phyloP scores from a whole-genome alignment of 805 yeast genomes.

The Pichia phayaonensis region DNA sequence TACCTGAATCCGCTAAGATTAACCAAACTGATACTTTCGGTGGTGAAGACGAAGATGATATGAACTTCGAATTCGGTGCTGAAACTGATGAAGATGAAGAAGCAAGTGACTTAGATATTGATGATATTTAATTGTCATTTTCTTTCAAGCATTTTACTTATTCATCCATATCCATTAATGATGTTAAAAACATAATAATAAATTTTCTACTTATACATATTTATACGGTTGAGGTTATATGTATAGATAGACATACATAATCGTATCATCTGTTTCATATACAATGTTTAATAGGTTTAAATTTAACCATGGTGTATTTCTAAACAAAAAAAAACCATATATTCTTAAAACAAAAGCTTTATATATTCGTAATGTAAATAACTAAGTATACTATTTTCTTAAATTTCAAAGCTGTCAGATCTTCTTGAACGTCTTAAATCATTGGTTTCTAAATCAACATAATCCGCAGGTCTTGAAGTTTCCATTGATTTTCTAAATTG shows the following conservation, averaged over 20 bases:
- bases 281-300: neutral
- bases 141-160: neutral
- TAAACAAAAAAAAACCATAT: neutral
- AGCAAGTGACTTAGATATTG: slow-evolving; percentile 72
- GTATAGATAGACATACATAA: neutral
- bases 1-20: slow-evolving; percentile 95
- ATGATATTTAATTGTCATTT: slow-evolving; percentile 62
- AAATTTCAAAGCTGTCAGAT: slow-evolving; percentile 49
- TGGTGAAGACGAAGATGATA: slow-evolving; percentile 94
- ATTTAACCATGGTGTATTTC: neutral
- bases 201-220: neutral
- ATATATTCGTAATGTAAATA: neutral
- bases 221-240: neutral
- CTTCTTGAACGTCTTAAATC: slow-evolving; percentile 41
- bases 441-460: slow-evolving; percentile 19
- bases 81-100: slow-evolving; percentile 77
- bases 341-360: neutral
- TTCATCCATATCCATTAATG: neutral
- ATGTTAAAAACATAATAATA: neutral
- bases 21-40: slow-evolving; percentile 97
- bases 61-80: slow-evolving; percentile 95
- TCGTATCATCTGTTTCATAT: neutral
- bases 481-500: slow-evolving; percentile 76
- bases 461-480: slow-evolving; percentile 27
- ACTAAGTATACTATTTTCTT: neutral